Conservation (phyloP, 345 rosid species). For the Moringa oleifera region DNA sequence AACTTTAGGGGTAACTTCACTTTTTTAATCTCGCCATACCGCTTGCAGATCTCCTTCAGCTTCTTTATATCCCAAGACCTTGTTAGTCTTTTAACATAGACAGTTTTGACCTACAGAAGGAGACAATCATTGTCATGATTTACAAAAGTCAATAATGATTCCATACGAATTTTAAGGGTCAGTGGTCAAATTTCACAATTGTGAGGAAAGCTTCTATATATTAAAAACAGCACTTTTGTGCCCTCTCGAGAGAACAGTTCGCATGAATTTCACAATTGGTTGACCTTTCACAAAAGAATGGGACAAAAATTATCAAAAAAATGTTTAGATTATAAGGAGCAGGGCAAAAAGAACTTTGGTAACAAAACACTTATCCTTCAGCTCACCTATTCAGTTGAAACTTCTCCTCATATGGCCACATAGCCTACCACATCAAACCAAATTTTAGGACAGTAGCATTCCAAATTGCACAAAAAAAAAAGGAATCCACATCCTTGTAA, state of each 20-base stretch:
- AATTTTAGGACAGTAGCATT: background rate
- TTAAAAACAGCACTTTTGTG: background rate
- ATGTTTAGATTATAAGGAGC: no score
- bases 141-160: background rate
- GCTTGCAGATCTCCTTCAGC: slow-evolving; percentile 17
- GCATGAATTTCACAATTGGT: background rate
- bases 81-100: slow-evolving; percentile 15
- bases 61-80: slow-evolving; percentile 23
- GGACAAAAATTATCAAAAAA: background rate
- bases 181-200: no score
- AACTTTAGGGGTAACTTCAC: slow-evolving; percentile 18
- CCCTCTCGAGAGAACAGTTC: no score
- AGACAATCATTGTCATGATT: slow-evolving; percentile 1
- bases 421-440: background rate
- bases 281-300: background rate
- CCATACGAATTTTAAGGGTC: background rate
- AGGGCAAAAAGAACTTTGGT: no score
- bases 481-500: background rate
- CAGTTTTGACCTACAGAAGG: slow-evolving; percentile 21
- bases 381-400: background rate
- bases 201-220: background rate
- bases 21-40: slow-evolving; percentile 17
- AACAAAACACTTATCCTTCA: no score
- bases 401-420: background rate
- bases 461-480: background rate